These are phyloP conservation scores for Cryptosporidium ubiquitum DNA, from an alignment of 169 alveolate species.

Conservation along the genomic window DNA sequence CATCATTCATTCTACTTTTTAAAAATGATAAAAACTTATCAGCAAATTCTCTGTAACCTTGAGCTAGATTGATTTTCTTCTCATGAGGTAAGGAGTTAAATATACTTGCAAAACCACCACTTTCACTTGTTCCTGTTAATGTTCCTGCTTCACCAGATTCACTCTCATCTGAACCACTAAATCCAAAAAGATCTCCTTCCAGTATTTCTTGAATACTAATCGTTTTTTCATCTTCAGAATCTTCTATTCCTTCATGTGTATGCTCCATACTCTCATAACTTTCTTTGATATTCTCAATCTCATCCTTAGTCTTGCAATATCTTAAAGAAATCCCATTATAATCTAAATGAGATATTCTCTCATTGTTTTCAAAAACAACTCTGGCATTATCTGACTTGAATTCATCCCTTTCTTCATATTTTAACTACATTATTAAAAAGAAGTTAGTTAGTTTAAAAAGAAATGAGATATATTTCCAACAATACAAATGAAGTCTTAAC, in stretches of 20 bases:
- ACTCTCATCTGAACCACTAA: conserved; percentile 45
- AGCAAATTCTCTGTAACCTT: conserved; percentile 66
- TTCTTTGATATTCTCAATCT: conserved; percentile 11
- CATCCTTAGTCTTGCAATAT: conserved; percentile 8
- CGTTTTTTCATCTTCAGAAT: conserved; percentile 21
- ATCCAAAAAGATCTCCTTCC: conserved; percentile 24
- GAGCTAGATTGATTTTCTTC: conserved; percentile 51
- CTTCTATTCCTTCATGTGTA: neutral
- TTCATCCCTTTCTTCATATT: conserved; percentile 56
- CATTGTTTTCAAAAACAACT: conserved; percentile 22
- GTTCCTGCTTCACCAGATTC: conserved; percentile 6
- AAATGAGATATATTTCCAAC: neutral
- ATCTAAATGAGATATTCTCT: conserved; percentile 31
- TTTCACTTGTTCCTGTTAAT: neutral
- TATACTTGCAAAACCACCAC: neutral
- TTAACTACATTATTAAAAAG: neutral
- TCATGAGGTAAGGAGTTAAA: conserved; percentile 60
- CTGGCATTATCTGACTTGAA: conserved; percentile 47
- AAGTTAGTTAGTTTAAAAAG: neutral
- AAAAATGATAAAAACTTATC: conserved; percentile 45
- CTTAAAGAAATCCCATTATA: conserved; percentile 16
- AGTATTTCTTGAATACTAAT: conserved; percentile 43
- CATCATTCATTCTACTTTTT: conserved; percentile 6
- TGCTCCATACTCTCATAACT: neutral
- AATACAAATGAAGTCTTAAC: neutral